Evolutionary conservation across 1,284 basidiomycete species (phyloP), one percentile per base, ranked within the genome.

Genomic region (Vanrija sp.): DNA sequence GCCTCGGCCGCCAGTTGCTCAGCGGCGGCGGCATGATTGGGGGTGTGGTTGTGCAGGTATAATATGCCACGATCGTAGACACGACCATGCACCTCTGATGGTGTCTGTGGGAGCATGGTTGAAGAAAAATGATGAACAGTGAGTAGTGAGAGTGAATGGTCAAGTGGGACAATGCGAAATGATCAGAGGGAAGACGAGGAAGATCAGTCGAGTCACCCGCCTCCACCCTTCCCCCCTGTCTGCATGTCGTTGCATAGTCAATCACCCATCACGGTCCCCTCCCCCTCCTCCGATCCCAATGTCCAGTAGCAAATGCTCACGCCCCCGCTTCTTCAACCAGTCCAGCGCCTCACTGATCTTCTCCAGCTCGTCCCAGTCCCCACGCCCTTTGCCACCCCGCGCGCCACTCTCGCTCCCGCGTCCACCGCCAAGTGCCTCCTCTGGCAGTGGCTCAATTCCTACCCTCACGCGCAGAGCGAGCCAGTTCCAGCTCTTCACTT

Each of bases 401-500:
- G 65, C 67, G 7, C 67, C 69, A 25, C 47, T 52, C 40, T 63
- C 63, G 49, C 48, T 58, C 4, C 66, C 67, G 19, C 52, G 61
- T 5, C 51, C 59, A 57, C 49, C 57, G 58, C 64, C 21, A 28
- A 46, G 8, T 38, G 45, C 40, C 45, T 57, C 25, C 10, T 39
- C 54, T 9, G 53, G 57, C 9, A 65, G 46, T 3, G 63, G 58
- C 52, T 71, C 67, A 14, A 63, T 51, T 0, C 58, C 58, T 0
- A 87, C 84, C 18, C 86, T 71, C n/a, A 87, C 73, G 44, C 81
- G 78, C 58, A 89, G 71, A 12, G 86, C 86, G 0, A 88, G 78
- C 87, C 87, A 89, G 64, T 88, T 85, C 86, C 88, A 87, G 23
- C 79, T 81, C 68, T 85, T 87, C 51, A 89, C 81, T 54, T 85